Conservation (phyloP, 176 grass and related monocot genomes). For the Triticum monococcum region DNA sequence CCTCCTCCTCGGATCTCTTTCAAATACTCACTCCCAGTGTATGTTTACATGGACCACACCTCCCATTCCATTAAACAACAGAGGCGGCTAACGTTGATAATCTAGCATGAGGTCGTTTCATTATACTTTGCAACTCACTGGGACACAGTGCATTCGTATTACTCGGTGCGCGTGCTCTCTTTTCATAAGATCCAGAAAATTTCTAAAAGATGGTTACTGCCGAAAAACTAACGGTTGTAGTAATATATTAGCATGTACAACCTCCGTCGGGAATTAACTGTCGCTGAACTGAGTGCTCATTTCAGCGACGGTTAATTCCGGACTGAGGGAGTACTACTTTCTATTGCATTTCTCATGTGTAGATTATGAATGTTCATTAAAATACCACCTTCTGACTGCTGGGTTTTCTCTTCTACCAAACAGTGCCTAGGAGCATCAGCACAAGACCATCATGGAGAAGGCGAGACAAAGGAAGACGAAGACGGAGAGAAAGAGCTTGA, state of each 20-base stretch:
- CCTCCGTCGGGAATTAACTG: too few relatives aligned
- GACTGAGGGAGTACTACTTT: too few relatives aligned
- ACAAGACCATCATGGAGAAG: neutral
- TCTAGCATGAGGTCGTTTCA: neutral
- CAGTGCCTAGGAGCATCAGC: conserved; percentile 39
- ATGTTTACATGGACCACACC: conserved; percentile 44
- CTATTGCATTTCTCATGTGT: neutral
- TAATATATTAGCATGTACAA: neutral
- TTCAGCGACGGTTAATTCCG: too few relatives aligned
- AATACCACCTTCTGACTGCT: neutral
- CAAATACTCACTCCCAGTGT: conserved; percentile 83
- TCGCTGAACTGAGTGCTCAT: too few relatives aligned
- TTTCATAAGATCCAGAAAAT: neutral
- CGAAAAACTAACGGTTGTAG: neutral
- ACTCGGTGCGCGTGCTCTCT: neutral
- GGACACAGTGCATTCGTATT: neutral
- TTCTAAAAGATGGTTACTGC: neutral
- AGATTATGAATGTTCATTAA: neutral
- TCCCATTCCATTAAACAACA: conserved; percentile 14
- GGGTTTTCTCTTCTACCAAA: neutral
- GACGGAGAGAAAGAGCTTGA: neutral
- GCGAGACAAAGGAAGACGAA: neutral
- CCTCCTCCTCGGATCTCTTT: conserved; percentile 87
- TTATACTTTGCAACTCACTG: neutral
- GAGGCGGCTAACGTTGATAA: neutral